Evolutionary conservation across 2,329 filamentous ascomycete genomes (phyloP), one percentile per base, ranked within the genome.

Genomic region (Venturia aucupariae): DNA sequence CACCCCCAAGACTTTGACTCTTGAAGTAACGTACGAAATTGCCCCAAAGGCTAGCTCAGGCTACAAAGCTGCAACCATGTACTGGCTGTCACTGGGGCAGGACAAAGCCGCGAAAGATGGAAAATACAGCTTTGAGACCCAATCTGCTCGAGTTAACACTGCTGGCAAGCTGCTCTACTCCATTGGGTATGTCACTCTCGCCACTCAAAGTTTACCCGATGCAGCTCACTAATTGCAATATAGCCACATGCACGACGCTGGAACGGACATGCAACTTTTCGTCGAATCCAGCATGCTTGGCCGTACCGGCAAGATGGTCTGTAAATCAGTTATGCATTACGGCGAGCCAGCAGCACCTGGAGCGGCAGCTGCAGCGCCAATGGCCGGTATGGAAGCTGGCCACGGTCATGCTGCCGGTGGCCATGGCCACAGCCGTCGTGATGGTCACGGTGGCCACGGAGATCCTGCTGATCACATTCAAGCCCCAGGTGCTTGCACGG

Each of bases 321-420:
- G 64, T 61, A 59, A 42, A n/a, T 65, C 64, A 19, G 32, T 65
- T 2, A 65, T 65, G 64, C 44, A 64, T n/a, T 65, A 65, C 61
- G 64, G 65, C 1, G 41, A 64, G 22, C 35, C 32, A 60, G 19
- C 60, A 35, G 27, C 59, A 3, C 32, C 10, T 1, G 60, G 38
- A 13, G 19, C 24, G 15, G 59, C 17, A 4, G 22, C 13, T 39
- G 64, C 64, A 61, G 64, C 15, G 7, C 60, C 60, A 27, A 64
- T 63, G 60, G 35, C 15, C 41, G 38, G 13, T 41, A 41, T 38
- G 30, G 60, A 32, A 2, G 13, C 2, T 19, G 44, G 5, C 7
- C 17, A 46, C 48, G 60, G 30, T 30, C 35, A 24, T 3, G 62
- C 51, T 32, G 57, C 24, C 17, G 24, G 48, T n/a, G 48, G 35